Conservation (phyloP, 2,329 filamentous ascomycete genomes). For the Colletotrichum sp. region DNA sequence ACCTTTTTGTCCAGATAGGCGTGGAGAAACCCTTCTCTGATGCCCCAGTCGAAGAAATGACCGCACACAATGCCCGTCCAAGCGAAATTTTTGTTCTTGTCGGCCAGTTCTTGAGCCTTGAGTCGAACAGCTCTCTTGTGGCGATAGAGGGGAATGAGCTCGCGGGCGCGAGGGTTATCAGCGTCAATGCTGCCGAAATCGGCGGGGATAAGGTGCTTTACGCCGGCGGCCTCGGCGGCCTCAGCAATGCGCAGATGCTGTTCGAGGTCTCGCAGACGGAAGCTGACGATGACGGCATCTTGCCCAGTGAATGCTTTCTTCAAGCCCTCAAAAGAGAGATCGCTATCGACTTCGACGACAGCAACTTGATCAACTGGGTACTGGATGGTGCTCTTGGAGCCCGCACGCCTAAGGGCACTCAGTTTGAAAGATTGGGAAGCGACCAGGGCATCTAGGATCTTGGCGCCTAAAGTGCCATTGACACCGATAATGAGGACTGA, state of each 20-base stretch:
- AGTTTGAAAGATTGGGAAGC: conserved; percentile 32
- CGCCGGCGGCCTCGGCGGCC: conserved; percentile 38
- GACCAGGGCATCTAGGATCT: conserved; percentile 35
- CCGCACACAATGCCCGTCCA: conserved; percentile 44
- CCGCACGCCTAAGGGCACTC: conserved; percentile 35
- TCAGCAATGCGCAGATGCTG: conserved; percentile 39
- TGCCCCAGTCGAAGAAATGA: conserved; percentile 47
- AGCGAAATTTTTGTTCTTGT: conserved; percentile 27
- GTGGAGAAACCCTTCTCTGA: conserved; percentile 39
- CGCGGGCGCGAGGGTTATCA: conserved; percentile 32
- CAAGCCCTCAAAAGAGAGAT: conserved; percentile 33
- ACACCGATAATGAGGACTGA: conserved; percentile 42
- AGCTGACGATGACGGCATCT: conserved; percentile 40
- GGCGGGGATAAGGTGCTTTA: conserved; percentile 42
- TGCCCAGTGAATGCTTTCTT: conserved; percentile 33
- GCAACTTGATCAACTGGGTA: conserved; percentile 20
- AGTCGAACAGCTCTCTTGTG: conserved; percentile 37
- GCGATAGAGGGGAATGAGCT: conserved; percentile 40
- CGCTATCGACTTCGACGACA: conserved; percentile 32
- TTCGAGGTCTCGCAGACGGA: conserved; percentile 30
- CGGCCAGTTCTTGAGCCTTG: conserved; percentile 31
- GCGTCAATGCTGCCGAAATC: conserved; percentile 46
- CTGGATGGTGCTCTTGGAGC: conserved; percentile 30
- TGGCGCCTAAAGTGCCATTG: conserved; percentile 39
- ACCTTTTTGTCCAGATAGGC: conserved; percentile 31